phyloP scores from a whole-genome alignment of 2,329 filamentous ascomycete species.

The Venturia asperata region DNA sequence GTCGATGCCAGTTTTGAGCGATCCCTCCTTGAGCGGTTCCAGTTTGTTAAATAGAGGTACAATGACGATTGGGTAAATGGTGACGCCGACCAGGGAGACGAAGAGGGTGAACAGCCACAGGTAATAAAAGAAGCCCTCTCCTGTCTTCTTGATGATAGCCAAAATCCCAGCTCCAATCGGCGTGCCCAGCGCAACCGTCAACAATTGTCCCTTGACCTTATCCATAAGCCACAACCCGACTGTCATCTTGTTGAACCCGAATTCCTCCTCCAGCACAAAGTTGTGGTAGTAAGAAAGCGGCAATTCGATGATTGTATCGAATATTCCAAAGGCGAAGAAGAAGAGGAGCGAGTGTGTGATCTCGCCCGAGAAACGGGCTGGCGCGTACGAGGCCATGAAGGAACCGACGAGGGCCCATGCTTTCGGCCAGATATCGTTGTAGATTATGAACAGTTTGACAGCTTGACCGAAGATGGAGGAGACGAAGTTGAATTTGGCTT shows the following conservation, averaged over 20 bases:
- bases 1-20: conserved; percentile 83
- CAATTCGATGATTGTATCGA: conserved; percentile 71
- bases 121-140: conserved; percentile 94
- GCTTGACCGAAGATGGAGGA: conserved; percentile 76
- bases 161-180: conserved; percentile 90
- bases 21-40: conserved; percentile 78
- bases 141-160: conserved; percentile 88
- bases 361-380: conserved; percentile 75
- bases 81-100: conserved; percentile 90
- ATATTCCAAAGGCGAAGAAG: conserved; percentile 75
- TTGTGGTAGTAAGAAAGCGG: conserved; percentile 86
- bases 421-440: conserved; percentile 83
- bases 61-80: conserved; percentile 90
- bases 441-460: conserved; percentile 83
- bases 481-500: conserved; percentile 81
- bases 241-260: conserved; percentile 99
- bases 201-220: conserved; percentile 81
- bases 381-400: conserved; percentile 60
- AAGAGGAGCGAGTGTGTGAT: conserved; percentile 92
- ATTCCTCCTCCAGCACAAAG: conserved; percentile 93
- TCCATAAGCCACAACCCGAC: conserved; percentile 80
- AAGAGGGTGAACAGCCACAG: conserved; percentile 88
- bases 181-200: conserved; percentile 71
- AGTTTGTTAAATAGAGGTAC: conserved; percentile 97
- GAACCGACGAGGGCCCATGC: conserved; percentile 78